Evolutionary conservation across 768 basidiomycete genomes (phyloP).

Genomic region (Lenzites betulinus): DNA sequence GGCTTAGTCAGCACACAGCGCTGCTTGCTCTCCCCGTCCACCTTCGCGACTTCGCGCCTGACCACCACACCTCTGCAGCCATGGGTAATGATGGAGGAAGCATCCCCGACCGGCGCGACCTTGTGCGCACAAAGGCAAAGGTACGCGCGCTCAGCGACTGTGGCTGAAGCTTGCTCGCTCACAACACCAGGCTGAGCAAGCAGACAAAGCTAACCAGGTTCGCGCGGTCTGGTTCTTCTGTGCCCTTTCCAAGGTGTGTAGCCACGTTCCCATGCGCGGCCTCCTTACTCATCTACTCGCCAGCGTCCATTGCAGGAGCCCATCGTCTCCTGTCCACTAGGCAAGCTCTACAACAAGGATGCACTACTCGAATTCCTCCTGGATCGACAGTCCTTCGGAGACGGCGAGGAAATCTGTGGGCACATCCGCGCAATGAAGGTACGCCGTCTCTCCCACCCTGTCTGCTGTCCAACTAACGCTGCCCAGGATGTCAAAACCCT

Average conservation of each 20-base stretch:
- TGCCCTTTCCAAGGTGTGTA: constrained; percentile 86
- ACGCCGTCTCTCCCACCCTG: constrained; percentile 28
- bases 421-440: constrained; percentile 92
- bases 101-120: constrained; percentile 80
- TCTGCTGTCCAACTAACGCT: neutral
- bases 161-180: neutral
- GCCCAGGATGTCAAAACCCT: constrained; percentile 83
- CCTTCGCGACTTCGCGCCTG: constrained; percentile 11
- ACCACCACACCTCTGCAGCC: constrained; percentile 16
- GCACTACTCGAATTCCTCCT: constrained; percentile 89
- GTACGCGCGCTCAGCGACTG: constrained; percentile 33
- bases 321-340: constrained; percentile 87
- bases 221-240: constrained; percentile 92
- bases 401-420: constrained; percentile 90
- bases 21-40: neutral
- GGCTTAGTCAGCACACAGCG: constrained; percentile 9
- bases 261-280: neutral
- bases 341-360: constrained; percentile 97
- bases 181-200: constrained; percentile 66
- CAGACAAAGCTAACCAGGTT: constrained; percentile 88
- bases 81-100: constrained; percentile 93
- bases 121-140: constrained; percentile 75
- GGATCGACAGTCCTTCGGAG: constrained; percentile 82
- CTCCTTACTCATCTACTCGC: neutral
- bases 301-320: constrained; percentile 82